Percentiles rank a stretch among this genome's conserved stretches.
These are phyloP conservation scores for Debaryomyces maramus DNA, from an alignment of 805 yeast genomes.

Conservation along the genomic window DNA sequence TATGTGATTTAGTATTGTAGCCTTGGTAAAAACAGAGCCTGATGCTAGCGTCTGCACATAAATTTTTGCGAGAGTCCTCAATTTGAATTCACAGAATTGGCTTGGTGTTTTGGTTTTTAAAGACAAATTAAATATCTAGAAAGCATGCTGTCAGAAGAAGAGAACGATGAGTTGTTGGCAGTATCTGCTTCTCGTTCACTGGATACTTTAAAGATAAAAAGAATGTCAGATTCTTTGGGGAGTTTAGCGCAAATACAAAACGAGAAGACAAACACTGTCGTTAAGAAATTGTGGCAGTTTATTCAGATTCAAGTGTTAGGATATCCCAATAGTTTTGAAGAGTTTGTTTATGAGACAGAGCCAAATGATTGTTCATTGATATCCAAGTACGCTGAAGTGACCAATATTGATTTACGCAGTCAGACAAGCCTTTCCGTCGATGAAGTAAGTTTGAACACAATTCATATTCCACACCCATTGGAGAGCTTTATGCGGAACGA, in stretches of 20 bases:
- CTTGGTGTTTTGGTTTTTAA: too few relatives aligned
- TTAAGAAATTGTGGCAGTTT: conserved; percentile 27
- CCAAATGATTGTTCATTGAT: conserved; percentile 58
- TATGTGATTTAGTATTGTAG: too few relatives aligned
- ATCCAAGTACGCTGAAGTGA: conserved; percentile 47
- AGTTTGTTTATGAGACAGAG: conserved; percentile 38
- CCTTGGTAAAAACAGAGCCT: conserved; percentile 1
- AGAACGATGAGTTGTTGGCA: conserved; percentile 13
- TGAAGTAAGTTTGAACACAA: conserved; percentile 37
- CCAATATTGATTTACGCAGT: conserved; percentile 33
- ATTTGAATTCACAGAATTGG: too few relatives aligned
- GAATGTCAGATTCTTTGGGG: conserved; percentile 2
- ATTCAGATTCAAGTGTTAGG: conserved; percentile 23
- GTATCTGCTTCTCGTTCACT: conserved; percentile 7
- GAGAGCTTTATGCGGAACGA: conserved; percentile 27
- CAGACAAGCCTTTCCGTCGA: conserved; percentile 25
- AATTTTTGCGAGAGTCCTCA: not conserved
- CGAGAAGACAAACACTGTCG: conserved; percentile 18
- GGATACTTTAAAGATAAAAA: not conserved
- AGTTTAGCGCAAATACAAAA: conserved; percentile 11
- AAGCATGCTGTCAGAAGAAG: conserved; percentile 13
- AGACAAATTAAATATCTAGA: not conserved
- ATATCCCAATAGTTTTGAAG: conserved; percentile 39
- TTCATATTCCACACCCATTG: conserved; percentile 55
- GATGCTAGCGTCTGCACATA: not conserved